Conservation (phyloP, 352 stramenopile genomes). For the Aphanomyces stellatus region DNA sequence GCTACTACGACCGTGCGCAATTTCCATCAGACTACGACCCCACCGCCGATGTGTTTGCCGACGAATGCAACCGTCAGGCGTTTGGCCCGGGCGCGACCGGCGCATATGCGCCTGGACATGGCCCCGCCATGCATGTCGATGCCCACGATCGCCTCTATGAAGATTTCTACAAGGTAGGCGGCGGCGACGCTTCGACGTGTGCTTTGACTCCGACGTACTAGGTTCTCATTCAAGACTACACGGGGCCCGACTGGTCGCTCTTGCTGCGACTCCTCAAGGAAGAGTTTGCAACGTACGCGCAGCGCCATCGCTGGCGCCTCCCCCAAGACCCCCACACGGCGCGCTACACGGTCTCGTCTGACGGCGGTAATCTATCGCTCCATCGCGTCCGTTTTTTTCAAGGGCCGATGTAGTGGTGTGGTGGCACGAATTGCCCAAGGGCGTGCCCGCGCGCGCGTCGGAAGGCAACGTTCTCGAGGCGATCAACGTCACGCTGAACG, state of each 20-base stretch:
- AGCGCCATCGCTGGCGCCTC: conserved; percentile 52
- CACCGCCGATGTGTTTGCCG: conserved; percentile 28
- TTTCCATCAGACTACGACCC: conserved; percentile 54
- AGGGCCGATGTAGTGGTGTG: conserved; percentile 17
- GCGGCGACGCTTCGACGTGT: not conserved
- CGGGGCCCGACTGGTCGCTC: conserved; percentile 84
- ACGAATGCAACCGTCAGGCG: conserved; percentile 37
- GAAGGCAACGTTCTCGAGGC: conserved; percentile 97
- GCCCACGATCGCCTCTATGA: conserved; percentile 49
- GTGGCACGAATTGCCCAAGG: conserved; percentile 48
- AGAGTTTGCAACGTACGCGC: conserved; percentile 91
- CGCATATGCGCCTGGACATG: conserved; percentile 29
- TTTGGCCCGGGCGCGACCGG: conserved; percentile 30
- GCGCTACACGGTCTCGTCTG: conserved; percentile 43
- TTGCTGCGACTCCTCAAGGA: conserved; percentile 88
- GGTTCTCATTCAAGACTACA: conserved; percentile 44
- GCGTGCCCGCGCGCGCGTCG: conserved; percentile 84
- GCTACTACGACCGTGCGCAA: conserved; percentile 71
- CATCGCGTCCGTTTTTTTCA: conserved; percentile 6
- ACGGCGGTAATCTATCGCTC: conserved; percentile 16
- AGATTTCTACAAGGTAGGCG: conserved; percentile 68
- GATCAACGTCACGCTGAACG: conserved; percentile 98
- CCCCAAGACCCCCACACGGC: conserved; percentile 40
- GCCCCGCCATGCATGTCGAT: conserved; percentile 55
- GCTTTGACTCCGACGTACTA: not conserved